These are phyloP conservation scores for Fomitiporia mediterranea DNA, from an alignment of 1,284 basidiomycete species.

Conservation along the genomic window DNA sequence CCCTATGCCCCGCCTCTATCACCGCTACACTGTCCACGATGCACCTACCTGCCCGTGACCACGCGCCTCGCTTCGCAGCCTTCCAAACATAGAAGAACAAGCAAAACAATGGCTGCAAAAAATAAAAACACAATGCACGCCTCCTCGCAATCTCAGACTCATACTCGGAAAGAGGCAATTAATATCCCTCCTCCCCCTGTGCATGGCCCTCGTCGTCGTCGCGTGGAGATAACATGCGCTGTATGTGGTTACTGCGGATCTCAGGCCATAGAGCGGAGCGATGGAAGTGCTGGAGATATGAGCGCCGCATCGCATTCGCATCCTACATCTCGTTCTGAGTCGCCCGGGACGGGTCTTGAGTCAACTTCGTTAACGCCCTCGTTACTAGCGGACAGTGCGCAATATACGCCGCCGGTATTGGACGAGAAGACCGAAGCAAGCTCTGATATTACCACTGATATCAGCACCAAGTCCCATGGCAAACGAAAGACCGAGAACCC, in stretches of 20 bases:
- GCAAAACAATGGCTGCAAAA: not conserved
- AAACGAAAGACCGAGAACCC: not conserved
- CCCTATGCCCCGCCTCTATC: constrained; percentile 27
- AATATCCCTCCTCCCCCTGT: not conserved
- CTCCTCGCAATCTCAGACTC: not conserved
- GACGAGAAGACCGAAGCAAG: not conserved
- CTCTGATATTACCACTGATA: not conserved
- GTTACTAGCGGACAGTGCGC: not conserved
- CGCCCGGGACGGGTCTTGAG: not conserved
- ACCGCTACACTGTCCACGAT: constrained; percentile 43
- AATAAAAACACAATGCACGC: not conserved
- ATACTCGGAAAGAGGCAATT: not conserved
- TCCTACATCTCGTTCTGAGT: not conserved
- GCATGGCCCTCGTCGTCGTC: not conserved
- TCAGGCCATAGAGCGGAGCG: not conserved
- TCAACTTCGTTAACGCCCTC: not conserved
- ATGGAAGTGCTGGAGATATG: not conserved
- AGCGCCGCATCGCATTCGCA: no score
- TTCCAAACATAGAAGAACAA: constrained; percentile 7
- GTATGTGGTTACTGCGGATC: constrained; percentile 3
- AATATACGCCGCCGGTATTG: not conserved
- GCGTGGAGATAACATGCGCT: constrained; percentile 4
- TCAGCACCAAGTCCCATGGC: not conserved
- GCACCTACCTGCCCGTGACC: constrained; percentile 41
- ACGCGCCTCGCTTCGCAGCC: constrained; percentile 19